Evolutionary conservation across 345 rosid species (phyloP).

Genomic region (Eucalyptus regnans): DNA sequence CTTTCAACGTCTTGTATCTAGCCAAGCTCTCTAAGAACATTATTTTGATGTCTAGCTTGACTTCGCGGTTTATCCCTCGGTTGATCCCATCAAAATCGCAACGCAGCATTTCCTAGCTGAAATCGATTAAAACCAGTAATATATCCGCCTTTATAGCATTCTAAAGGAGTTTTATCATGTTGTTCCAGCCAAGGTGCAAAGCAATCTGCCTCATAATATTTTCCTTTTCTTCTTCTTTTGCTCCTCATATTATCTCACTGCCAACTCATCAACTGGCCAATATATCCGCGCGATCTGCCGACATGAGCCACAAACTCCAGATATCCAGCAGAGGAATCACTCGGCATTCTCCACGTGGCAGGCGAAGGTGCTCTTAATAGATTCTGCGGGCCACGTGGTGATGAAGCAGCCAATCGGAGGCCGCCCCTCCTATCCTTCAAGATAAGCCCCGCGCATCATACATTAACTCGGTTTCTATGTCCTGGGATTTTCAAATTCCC

Average conservation of each 20-base stretch:
- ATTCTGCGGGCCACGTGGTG: conserved; percentile 45
- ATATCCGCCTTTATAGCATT: not conserved
- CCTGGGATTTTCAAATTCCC: not conserved
- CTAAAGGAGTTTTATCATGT: not conserved
- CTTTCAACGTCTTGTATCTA: not conserved
- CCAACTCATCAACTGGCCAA: not conserved
- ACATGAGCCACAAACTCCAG: not conserved
- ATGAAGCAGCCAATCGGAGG: conserved; percentile 10
- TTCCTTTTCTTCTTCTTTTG: not conserved
- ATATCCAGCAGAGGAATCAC: not conserved
- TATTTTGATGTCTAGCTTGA: not conserved
- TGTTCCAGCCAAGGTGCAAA: not conserved
- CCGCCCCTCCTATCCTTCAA: conserved; percentile 27
- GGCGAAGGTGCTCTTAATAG: not conserved
- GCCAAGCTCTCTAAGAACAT: not conserved
- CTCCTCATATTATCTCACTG: not conserved
- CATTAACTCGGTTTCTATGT: conserved; percentile 1
- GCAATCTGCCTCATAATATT: not conserved
- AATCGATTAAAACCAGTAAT: not conserved
- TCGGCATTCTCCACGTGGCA: not conserved
- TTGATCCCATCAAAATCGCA: not conserved
- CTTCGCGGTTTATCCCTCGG: not conserved
- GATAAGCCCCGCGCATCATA: conserved; percentile 40
- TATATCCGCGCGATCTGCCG: not conserved
- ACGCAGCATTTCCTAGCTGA: not conserved